These are phyloP conservation scores for Talaromyces thailandensis DNA, from an alignment of 495 filamentous ascomycete species.

Conservation along the genomic window DNA sequence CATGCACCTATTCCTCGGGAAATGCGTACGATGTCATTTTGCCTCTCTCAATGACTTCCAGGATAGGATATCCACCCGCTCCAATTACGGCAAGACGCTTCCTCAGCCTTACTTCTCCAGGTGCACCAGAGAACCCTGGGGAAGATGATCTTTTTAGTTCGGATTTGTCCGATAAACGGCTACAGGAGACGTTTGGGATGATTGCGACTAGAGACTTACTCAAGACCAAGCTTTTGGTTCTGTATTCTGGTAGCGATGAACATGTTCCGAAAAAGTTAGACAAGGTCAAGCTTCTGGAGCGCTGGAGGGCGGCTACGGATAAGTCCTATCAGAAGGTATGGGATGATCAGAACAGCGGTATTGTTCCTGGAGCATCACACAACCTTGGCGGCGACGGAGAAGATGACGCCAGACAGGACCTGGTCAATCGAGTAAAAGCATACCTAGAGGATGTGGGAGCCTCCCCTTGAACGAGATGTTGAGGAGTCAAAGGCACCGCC, in stretches of 20 bases:
- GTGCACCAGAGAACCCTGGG: constrained; percentile 43
- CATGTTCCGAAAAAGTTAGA: constrained; percentile 55
- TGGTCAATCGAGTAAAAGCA: constrained; percentile 44
- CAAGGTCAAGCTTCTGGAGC: constrained; percentile 50
- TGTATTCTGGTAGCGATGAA: constrained; percentile 69
- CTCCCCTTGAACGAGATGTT: background rate
- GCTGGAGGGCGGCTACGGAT: constrained; percentile 58
- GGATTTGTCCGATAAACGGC: constrained; percentile 53
- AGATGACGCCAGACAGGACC: constrained; percentile 26
- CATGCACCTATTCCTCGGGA: constrained; percentile 18
- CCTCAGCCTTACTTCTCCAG: constrained; percentile 52
- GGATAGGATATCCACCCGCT: constrained; percentile 35
- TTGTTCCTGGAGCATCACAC: constrained; percentile 54
- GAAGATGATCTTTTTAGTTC: constrained; percentile 88
- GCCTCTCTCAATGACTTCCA: constrained; percentile 37
- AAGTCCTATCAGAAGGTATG: constrained; percentile 29
- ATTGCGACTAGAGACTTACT: constrained; percentile 46
- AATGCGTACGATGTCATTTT: constrained; percentile 51
- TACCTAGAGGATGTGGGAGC: constrained; percentile 44
- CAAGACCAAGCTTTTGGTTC: constrained; percentile 32
- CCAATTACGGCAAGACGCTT: constrained; percentile 60
- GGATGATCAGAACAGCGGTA: constrained; percentile 47
- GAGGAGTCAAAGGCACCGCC: background rate
- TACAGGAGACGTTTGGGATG: constrained; percentile 56
- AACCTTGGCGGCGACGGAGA: constrained; percentile 44